Base-by-base conservation (phyloP, 345 rosid species). In the Euclidium syriacum region DNA sequence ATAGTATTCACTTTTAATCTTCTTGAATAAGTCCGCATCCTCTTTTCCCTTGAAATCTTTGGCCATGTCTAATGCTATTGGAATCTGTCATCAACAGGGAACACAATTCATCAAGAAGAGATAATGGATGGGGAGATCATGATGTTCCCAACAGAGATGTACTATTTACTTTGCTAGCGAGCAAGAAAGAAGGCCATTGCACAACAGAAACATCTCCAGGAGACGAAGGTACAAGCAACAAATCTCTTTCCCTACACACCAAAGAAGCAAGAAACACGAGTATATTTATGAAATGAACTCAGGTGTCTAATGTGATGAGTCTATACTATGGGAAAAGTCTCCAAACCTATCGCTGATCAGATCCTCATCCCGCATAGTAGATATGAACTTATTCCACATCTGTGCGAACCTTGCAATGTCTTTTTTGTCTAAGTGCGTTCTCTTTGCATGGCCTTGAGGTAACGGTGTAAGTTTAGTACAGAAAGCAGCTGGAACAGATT, bases 121-220 rank as follows among this genome's bases (percentile, higher is more conserved):
- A 62, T 33, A 52, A 9, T 39, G 41, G 67, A 52, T 49, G 29
- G 47, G 29, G 20, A 11, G 42, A 26, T n/a, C n/a, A 26, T 67
- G 55, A 64, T n/a, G 52, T 39, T 47, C n/a, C 62, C 7, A 46
- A 64, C 54, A 23, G 61, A 65, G 14, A 5, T 35, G 48, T 60
- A 54, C 32, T 30, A 59, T 60, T 74, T 80, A 88, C 99, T 84
- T 94, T 94, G 79, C 96, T 88, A 64, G 99, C 99, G 52, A 94
- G 96, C 78, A 94, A 80, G 60, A 90, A 94, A 20, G 92, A 97
- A 35, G 99, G 99, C 99, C 99, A 94, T 59, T 90, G 99, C 62
- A 83, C 72, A 66, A 83, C 97, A 58, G 88, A 44, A 16, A 84
- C 82, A 24, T 79, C 86, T 62, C 16, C 72, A 53, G 89, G 83